phyloP scores from a whole-genome alignment of 768 basidiomycete genomes.

The Rhodotorula graminis region DNA sequence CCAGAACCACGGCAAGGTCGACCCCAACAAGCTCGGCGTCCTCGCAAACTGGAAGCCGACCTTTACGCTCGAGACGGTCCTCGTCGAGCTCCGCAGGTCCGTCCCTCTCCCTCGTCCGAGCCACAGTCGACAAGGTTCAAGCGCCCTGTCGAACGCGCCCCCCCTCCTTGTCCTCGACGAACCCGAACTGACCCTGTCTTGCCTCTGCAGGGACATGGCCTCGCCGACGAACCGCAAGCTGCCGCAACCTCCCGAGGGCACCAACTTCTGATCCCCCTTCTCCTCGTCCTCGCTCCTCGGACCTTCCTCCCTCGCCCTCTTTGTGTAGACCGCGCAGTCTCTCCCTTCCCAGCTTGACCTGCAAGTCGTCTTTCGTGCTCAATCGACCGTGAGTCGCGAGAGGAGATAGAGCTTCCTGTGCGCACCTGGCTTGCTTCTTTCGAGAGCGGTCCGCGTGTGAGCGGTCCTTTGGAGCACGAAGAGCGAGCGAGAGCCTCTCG shows the following conservation, averaged over 20 bases:
- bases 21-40: slow-evolving; percentile 64
- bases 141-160: no score
- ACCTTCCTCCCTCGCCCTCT: neutral
- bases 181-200: neutral
- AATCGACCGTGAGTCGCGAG: no score
- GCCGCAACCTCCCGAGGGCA: slow-evolving; percentile 86
- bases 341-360: neutral
- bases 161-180: no score
- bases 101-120: slow-evolving; percentile 41
- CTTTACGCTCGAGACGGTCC: slow-evolving; percentile 75
- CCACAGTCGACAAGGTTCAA: no score
- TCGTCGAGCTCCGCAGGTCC: slow-evolving; percentile 89
- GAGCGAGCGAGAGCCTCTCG: no score
- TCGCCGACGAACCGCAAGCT: slow-evolving; percentile 84
- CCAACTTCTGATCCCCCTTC: slow-evolving; percentile 36
- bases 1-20: slow-evolving; percentile 69
- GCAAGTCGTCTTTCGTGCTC: neutral
- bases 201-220: slow-evolving; percentile 76
- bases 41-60: slow-evolving; percentile 70
- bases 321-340: neutral
- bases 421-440: no score
- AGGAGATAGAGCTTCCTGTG: no score
- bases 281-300: neutral
- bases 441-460: no score
- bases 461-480: no score